These are phyloP conservation scores for Tolypocladium ophioglossoides DNA, from an alignment of 2,329 filamentous ascomycete species.

Conservation along the genomic window DNA sequence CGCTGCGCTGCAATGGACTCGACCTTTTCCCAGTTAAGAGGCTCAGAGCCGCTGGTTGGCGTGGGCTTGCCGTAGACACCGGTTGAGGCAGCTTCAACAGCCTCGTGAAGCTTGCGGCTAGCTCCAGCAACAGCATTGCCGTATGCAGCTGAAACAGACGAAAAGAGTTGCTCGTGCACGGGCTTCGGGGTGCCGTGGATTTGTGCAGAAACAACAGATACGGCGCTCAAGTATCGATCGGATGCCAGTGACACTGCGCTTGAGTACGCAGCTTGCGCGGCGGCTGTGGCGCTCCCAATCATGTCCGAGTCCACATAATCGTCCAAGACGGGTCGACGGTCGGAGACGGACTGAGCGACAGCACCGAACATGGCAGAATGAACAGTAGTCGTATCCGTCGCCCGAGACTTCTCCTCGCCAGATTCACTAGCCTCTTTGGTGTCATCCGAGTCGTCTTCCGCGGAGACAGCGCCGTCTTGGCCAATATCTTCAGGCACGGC, in stretches of 20 bases:
- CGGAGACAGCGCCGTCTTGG: constrained; percentile 1
- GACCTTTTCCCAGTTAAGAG: constrained; percentile 36
- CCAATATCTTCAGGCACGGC: background rate
- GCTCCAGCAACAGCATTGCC: constrained; percentile 54
- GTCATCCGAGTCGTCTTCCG: constrained; percentile 13
- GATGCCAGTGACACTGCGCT: constrained; percentile 55
- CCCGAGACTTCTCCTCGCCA: constrained; percentile 10
- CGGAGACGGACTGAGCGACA: constrained; percentile 38
- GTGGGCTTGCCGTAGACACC: constrained; percentile 37
- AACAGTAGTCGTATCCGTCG: constrained; percentile 20
- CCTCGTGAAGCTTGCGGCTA: constrained; percentile 45
- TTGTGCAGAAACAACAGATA: constrained; percentile 55
- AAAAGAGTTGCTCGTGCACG: constrained; percentile 56
- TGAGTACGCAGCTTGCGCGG: constrained; percentile 49
- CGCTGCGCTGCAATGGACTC: constrained; percentile 59
- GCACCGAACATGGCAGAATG: constrained; percentile 40
- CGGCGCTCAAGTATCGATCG: constrained; percentile 57
- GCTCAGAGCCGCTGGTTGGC: constrained; percentile 27
- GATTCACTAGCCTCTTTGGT: constrained; percentile 13
- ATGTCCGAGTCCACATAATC: constrained; percentile 25
- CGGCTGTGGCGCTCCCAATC: constrained; percentile 26
- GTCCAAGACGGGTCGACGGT: constrained; percentile 37
- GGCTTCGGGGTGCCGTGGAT: constrained; percentile 60
- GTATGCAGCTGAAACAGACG: constrained; percentile 59
- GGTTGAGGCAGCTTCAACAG: constrained; percentile 41